Evolutionary conservation across 805 yeast species (phyloP).

Genomic region (Candida montana): DNA sequence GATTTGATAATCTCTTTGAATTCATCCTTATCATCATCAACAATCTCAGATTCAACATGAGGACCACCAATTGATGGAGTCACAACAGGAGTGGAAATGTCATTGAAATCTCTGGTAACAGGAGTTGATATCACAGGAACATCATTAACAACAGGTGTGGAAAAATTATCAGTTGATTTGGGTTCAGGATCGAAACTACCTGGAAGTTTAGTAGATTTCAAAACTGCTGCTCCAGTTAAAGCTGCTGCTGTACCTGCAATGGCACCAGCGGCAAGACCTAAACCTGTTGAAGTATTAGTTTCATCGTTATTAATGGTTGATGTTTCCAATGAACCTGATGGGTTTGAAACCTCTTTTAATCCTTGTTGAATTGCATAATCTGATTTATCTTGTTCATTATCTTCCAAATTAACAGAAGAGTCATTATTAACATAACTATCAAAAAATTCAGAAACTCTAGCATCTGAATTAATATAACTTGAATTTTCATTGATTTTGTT

Average conservation of each 20-base stretch:
- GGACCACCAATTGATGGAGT: not conserved
- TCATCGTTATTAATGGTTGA: not conserved
- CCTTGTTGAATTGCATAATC: not conserved
- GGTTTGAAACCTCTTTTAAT: not conserved
- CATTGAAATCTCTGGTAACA: too few species aligned
- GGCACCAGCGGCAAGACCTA: slow-evolving; percentile 2
- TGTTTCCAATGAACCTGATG: not conserved
- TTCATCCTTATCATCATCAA: slow-evolving; percentile 14
- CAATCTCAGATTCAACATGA: not conserved
- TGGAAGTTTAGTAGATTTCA: too few species aligned
- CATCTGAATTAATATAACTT: slow-evolving; percentile 9
- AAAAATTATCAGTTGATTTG: not conserved
- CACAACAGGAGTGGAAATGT: not conserved
- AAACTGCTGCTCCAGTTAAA: slow-evolving; percentile 10
- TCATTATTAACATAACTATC: slow-evolving; percentile 22
- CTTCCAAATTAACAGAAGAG: slow-evolving; percentile 4
- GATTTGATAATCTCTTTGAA: slow-evolving; percentile 26
- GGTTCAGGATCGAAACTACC: too few species aligned
- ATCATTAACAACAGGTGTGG: not conserved
- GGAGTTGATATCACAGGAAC: too few species aligned
- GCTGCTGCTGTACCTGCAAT: slow-evolving; percentile 11
- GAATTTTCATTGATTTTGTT: not conserved
- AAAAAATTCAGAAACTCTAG: slow-evolving; percentile 25
- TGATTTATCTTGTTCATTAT: not conserved
- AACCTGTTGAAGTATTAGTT: not conserved